Evolutionary conservation across 2,329 filamentous ascomycete species (phyloP).

Genomic region (Colletotrichum sp.): DNA sequence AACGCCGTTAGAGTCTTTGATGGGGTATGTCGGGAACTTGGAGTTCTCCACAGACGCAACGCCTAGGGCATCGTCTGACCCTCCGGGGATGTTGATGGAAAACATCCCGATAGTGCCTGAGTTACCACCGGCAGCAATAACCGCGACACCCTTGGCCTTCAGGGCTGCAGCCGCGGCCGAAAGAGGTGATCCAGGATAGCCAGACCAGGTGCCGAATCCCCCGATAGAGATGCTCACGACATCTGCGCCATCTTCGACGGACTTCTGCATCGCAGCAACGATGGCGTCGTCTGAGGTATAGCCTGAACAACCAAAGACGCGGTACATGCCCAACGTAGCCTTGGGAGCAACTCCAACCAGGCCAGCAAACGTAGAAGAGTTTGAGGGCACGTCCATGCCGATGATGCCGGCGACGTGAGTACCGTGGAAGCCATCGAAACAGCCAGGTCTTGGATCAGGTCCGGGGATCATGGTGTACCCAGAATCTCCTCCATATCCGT

Average conservation of each 20-base stretch:
- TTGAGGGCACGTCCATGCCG: constrained; percentile 1
- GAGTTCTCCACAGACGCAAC: constrained; percentile 56
- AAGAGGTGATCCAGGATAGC: background rate
- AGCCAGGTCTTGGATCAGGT: constrained; percentile 24
- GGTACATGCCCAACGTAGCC: constrained; percentile 26
- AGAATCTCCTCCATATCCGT: constrained; percentile 16
- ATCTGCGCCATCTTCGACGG: constrained; percentile 29
- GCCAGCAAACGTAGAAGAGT: constrained; percentile 4
- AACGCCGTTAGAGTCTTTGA: background rate
- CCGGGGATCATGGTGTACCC: constrained; percentile 1
- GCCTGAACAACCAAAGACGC: constrained; percentile 23
- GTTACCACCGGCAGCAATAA: constrained; percentile 58
- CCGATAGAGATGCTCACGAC: constrained; percentile 31
- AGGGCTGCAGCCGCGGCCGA: constrained; percentile 54
- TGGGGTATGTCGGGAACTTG: constrained; percentile 23
- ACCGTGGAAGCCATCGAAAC: constrained; percentile 30
- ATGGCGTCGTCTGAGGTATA: constrained; percentile 23
- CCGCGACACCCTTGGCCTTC: constrained; percentile 56
- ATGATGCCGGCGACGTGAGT: constrained; percentile 27
- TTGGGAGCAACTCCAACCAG: constrained; percentile 28
- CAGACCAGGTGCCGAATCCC: constrained; percentile 3
- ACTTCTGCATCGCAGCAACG: constrained; percentile 29
- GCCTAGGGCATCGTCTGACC: constrained; percentile 49
- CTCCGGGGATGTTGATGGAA: constrained; percentile 52
- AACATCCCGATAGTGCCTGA: constrained; percentile 50